Base-by-base conservation (phyloP, 2,329 filamentous ascomycete species). In the Volutella citrinella region DNA sequence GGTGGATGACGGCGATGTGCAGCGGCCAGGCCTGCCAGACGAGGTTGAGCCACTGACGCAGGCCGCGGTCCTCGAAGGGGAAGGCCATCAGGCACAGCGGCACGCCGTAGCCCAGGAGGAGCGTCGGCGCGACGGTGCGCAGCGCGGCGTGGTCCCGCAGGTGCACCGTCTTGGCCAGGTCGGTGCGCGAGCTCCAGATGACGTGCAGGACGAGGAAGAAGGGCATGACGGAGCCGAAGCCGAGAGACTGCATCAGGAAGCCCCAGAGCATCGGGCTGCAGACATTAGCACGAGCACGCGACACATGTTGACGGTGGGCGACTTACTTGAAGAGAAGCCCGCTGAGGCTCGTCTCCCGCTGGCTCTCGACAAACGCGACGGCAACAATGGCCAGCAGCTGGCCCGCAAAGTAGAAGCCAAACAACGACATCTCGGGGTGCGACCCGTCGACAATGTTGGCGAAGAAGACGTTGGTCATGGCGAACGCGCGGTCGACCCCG, bases 201-300 rank as follows among this genome's bases (percentile, higher is more conserved):
- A 56, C 37, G 17, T 55, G 46, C 3, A 46, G 16, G 17, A 48
- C 14, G 18, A 36, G 38, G 18, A 50, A 56, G 1, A 52, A 10
- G 4, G 53, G 53, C 5, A 42, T 40, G 9, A 48, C 13, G 4
- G 48, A 32, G n/a, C 45, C 53, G 15, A 48, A 53, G 4, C 51
- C 50, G 12, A 54, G 8, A 2, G 27, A 16, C 22, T 56, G 51
- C 29, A 46, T 46, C 1, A 28, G 18, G 13, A 54, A 30, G 3
- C 40, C 41, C 53, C 53, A 56, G 10, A 50, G n/a, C 3, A 50
- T 20, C 6, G 46, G 42, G 29, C 50, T 54, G 9, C 11, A 18
- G n/a, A 10, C 12, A 23, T 32, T 11, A 39, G 15, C 25, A 20
- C 18, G 7, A 32, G 10, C 24, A 19, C 23, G 13, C 6, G 19